Conservation (phyloP, 208 protist genomes). For the Trypanosoma scelopori region DNA sequence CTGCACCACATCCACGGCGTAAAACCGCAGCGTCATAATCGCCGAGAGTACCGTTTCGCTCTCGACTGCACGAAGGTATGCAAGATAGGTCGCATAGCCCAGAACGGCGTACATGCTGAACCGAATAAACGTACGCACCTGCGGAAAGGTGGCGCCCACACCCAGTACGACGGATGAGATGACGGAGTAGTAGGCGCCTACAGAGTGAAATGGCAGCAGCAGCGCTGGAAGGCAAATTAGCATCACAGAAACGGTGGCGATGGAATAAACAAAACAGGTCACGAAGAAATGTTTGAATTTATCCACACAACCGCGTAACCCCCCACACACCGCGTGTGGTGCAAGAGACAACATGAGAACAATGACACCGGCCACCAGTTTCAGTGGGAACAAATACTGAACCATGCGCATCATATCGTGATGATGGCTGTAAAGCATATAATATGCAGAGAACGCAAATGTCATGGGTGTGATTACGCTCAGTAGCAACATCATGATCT, state of each 20-base stretch:
- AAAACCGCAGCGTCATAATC: conserved; percentile 12
- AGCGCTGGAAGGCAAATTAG: conserved; percentile 36
- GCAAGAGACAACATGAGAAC: conserved; percentile 57
- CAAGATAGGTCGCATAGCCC: conserved; percentile 52
- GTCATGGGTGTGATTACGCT: conserved; percentile 40
- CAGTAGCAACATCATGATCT: conserved; percentile 56
- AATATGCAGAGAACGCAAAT: conserved; percentile 41
- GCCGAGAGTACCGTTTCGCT: not conserved
- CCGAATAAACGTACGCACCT: conserved; percentile 40
- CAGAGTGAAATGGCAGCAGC: conserved; percentile 38
- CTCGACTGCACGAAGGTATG: conserved; percentile 30
- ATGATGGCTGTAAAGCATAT: conserved; percentile 52
- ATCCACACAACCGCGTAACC: conserved; percentile 38
- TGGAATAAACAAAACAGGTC: conserved; percentile 50
- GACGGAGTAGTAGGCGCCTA: conserved; percentile 42
- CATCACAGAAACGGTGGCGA: conserved; percentile 33
- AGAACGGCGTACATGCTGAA: conserved; percentile 52
- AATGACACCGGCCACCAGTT: conserved; percentile 25
- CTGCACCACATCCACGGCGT: conserved; percentile 35
- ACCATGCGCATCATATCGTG: conserved; percentile 34
- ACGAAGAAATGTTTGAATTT: conserved; percentile 44
- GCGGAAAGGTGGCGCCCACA: conserved; percentile 34
- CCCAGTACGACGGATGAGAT: conserved; percentile 25
- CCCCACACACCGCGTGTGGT: conserved; percentile 50
- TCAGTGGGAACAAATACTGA: conserved; percentile 35